Base-by-base conservation (phyloP, 2,329 filamentous ascomycete genomes). In the Aspergillus chevalieri region DNA sequence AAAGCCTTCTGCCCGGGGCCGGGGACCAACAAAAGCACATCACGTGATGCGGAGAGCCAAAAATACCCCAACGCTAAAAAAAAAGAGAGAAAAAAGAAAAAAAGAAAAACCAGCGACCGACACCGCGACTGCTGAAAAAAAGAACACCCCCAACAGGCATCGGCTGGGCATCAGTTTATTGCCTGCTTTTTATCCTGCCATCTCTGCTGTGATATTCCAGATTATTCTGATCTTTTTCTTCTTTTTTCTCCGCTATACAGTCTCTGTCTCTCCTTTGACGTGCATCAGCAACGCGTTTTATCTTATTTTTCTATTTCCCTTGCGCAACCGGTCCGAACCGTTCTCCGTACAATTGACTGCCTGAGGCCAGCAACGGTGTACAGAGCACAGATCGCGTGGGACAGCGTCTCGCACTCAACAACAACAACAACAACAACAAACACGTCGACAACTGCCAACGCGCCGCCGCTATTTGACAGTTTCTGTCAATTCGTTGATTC, bases 71-170 rank as follows among this genome's bases (percentile, higher is more conserved):
- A 54, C 44, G 36, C 50, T 47, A 54, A 53, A 51, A 52, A 47
- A 54, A 54, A 57, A 53, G 53, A 49, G 46, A 52, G 52, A 56
- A 56, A 59, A 51, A 47, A 39, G 28, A 38, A 50, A 50, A 53
- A 54, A 56, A 59, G 51, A 47, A 45, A 41, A 22, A 48, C 47
- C 52, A 54, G 47, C 53, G 46, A 47, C 52, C 47, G 47, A 47
- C 57, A 57, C 54, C 55, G 43, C 49, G 34, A 38, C 41, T 30
- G 26, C 26, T 30, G 26, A 30, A 12, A 30, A 17, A 17, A 17
- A 17, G 49, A 48, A 53, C 50, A 21, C 46, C 47, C 55, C 52
- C 49, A 54, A 47, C 51, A 53, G 46, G 46, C 51, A 56, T 54
- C 53, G 41, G 48, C 44, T 47, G 43, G 36, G 44, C 33, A 46